Evolutionary conservation across 257 asterid genomes (phyloP).

Genomic region (Solanum gandarillasii): DNA sequence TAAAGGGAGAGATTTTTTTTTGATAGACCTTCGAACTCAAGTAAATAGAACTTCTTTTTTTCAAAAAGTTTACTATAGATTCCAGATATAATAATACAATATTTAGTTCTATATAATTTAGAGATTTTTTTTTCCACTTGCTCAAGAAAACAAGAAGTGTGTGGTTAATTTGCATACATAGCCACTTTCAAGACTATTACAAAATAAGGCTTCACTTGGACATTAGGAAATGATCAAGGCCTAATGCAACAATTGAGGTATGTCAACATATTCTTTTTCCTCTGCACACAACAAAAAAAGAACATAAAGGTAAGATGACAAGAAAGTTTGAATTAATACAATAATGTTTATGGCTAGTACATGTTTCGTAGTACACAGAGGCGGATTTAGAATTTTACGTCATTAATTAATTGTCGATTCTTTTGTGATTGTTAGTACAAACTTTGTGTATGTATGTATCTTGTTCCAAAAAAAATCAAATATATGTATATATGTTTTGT

Average conservation of each 20-base stretch:
- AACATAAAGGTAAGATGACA: background rate
- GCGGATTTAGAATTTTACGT: background rate
- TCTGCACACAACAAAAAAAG: background rate
- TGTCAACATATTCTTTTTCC: slow-evolving; percentile 3
- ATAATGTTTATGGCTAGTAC: background rate
- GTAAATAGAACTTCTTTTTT: background rate
- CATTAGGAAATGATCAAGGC: slow-evolving; percentile 1
- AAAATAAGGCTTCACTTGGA: background rate
- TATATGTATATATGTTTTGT: background rate
- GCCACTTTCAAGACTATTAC: background rate
- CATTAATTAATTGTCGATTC: background rate
- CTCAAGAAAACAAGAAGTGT: background rate
- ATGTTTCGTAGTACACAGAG: background rate
- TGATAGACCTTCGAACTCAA: background rate
- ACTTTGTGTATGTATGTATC: background rate
- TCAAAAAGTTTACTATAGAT: background rate
- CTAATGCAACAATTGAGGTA: slow-evolving; percentile 22
- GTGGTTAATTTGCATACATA: background rate
- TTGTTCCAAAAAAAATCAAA: background rate
- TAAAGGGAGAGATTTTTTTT: background rate
- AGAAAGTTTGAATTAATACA: background rate
- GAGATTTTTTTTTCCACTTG: background rate
- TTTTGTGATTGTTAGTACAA: background rate
- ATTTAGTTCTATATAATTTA: background rate
- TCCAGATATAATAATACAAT: background rate